Conservation (phyloP, 768 basidiomycete species). For the Rhodotorula toruloides region DNA sequence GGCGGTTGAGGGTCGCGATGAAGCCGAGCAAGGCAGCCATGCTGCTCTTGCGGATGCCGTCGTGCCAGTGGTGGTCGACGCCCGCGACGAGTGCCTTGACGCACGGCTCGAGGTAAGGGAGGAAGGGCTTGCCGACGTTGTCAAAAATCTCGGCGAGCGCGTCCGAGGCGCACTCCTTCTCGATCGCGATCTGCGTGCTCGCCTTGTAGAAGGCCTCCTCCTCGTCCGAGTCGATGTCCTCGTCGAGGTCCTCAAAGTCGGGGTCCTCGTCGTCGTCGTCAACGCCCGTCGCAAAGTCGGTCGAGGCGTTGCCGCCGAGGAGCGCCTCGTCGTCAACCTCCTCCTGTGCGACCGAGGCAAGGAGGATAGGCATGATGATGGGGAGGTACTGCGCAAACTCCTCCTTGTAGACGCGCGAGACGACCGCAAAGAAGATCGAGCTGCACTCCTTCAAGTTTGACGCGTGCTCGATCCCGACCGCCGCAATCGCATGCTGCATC, state of each 20-base stretch:
- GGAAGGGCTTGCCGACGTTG: constrained; percentile 73
- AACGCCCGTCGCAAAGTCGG: constrained; percentile 52
- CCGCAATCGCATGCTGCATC: constrained; percentile 92
- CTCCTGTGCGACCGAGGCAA: constrained; percentile 62
- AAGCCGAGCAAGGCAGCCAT: constrained; percentile 81
- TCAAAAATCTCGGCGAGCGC: constrained; percentile 87
- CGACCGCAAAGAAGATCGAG: constrained; percentile 97
- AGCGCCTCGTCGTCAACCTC: constrained; percentile 64
- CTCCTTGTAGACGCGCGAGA: constrained; percentile 93
- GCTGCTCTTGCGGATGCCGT: constrained; percentile 92
- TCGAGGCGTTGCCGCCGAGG: constrained; percentile 39
- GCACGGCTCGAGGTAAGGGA: constrained; percentile 80
- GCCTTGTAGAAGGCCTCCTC: constrained; percentile 54
- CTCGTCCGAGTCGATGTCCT: constrained; percentile 38
- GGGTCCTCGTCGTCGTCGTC: constrained; percentile 57
- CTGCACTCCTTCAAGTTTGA: constrained; percentile 86
- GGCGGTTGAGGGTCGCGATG: constrained; percentile 82
- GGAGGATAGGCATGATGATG: constrained; percentile 75
- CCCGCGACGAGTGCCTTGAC: constrained; percentile 72
- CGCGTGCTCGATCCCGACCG: constrained; percentile 71
- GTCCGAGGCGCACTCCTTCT: constrained; percentile 98
- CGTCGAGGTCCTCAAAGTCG: constrained; percentile 54
- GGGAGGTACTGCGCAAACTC: constrained; percentile 86
- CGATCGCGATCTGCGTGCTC: constrained; percentile 92
- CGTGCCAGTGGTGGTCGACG: constrained; percentile 80